Base-by-base conservation (phyloP, 805 yeast genomes). In the Lachancea fermentati region DNA sequence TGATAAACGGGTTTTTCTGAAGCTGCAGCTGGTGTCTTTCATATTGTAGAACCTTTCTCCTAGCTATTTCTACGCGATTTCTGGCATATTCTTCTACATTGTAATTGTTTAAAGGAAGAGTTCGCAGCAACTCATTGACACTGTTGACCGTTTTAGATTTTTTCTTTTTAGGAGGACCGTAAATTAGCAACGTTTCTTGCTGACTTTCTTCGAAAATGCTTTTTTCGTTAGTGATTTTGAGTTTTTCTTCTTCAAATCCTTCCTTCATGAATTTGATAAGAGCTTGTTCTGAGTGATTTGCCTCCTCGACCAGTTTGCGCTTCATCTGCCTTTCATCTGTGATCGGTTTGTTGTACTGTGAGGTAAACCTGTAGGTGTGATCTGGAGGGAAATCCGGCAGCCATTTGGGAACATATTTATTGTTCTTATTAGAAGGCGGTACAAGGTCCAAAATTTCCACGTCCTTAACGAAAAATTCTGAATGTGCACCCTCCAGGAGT, bases 311-410 rank as follows among this genome's bases (percentile, higher is more conserved):
- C 37, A 89, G 67, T 51, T 76, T 75, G 41, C 83, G 76, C 46
- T 91, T 71, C 40, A 91, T 71, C 42, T 74, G 67, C 47, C 81
- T 76, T 45, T 89, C 85, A 53, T 86, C 91, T 1, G 79, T 74
- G 12, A 79, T 63, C 15, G 80, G 69, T 17, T 76, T 67, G 41
- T 79, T 71, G 57, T 68, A 88, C 47, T 72, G 71, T 0, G 95
- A 83, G 0, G 96, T 84, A 41, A 79, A 75, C 60, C 77, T 79
- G 58, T 83, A 91, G 0, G 97, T 91, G 61, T 89, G 94, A 53
- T 87, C 95, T 0, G 97, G 96, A 1, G 98, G 98, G 19, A 91
- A 69, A 9, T 78, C 78, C 0, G 98, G 98, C 50, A 91, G 65
- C 80, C 88, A 88, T 4, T 65, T 55, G 0, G 94, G 94, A 5